Percentiles rank a stretch among this genome's conserved stretches.
These are phyloP conservation scores for Acacia concinna DNA, from an alignment of 331 rosid species.

Conservation along the genomic window DNA sequence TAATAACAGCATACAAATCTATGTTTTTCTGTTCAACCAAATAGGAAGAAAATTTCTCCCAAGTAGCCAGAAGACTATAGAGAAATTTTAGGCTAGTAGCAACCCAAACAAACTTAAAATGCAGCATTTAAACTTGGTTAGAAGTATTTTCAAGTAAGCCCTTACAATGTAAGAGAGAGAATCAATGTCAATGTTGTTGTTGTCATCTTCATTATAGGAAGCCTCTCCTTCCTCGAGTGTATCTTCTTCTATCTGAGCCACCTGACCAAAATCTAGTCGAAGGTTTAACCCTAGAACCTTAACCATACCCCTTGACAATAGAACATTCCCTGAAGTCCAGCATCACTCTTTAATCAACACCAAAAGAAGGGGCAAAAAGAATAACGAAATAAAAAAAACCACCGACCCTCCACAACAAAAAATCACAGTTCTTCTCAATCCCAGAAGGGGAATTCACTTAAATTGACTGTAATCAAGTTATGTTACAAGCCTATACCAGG, in stretches of 20 bases:
- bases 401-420: constrained; percentile 44
- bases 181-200: constrained; percentile 50
- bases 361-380: neutral
- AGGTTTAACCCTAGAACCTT: constrained; percentile 50
- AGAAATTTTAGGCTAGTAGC: neutral
- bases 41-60: neutral
- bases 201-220: constrained; percentile 50
- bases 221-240: constrained; percentile 83
- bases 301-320: constrained; percentile 37
- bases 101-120: constrained; percentile 29
- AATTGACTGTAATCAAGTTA: constrained; percentile 36
- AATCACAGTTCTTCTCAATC: constrained; percentile 38
- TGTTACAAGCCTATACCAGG: constrained; percentile 29
- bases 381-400: neutral
- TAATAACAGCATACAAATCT: neutral
- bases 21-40: constrained; percentile 28
- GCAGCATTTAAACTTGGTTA: constrained; percentile 1
- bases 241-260: constrained; percentile 49
- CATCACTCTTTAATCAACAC: constrained; percentile 58
- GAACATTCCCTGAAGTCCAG: constrained; percentile 66
- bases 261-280: constrained; percentile 38
- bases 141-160: constrained; percentile 34
- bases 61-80: neutral
- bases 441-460: constrained; percentile 40
- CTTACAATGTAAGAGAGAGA: constrained; percentile 77